Evolutionary conservation across 257 asterid species (phyloP).

Genomic region (Solanum neorickii): DNA sequence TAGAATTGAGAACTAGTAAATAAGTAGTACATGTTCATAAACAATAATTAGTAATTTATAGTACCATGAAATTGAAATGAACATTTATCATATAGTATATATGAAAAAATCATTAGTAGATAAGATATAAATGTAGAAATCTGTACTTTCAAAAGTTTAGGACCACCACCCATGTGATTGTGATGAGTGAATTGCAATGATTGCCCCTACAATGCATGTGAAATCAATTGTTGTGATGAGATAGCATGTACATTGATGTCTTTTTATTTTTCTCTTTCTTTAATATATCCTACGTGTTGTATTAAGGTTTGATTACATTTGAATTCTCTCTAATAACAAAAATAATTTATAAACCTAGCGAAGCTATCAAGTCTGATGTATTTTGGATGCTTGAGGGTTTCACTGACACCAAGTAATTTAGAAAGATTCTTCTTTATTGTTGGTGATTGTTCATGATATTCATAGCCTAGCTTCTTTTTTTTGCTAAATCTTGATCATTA

Average conservation of each 20-base stretch:
- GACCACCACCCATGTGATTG: not conserved
- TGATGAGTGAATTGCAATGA: not conserved
- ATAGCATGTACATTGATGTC: not conserved
- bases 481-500: too few relatives aligned
- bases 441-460: too few relatives aligned
- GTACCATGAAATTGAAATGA: not conserved
- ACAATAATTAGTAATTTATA: not conserved
- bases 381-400: too few relatives aligned
- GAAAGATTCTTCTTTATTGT: too few relatives aligned
- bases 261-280: not conserved
- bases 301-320: not conserved
- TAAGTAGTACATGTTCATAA: not conserved
- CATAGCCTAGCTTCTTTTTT: too few relatives aligned
- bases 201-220: not conserved
- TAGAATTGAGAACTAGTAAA: not conserved
- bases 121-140: not conserved
- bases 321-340: not conserved
- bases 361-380: too few relatives aligned
- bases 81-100: not conserved
- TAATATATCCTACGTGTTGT: fast-evolving
- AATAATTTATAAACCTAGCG: not conserved
- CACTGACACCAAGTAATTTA: too few relatives aligned
- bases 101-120: not conserved
- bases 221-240: not conserved
- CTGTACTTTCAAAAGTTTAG: not conserved